phyloP scores from a whole-genome alignment of 2,329 filamentous ascomycete species.

The Colletotrichum sp. region DNA sequence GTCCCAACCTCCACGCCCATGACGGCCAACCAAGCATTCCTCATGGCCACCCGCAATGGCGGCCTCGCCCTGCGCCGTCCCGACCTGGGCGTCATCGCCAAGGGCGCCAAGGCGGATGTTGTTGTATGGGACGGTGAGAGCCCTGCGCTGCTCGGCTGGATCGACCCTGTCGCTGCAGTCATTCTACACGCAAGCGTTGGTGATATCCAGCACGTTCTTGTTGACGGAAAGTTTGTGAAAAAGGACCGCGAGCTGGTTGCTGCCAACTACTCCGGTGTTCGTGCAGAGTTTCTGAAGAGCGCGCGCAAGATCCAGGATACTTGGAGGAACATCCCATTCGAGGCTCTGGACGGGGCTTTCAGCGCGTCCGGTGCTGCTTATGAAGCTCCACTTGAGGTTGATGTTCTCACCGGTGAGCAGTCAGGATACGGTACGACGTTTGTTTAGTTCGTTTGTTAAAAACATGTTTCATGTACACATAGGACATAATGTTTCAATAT shows the following conservation, averaged over 20 bases:
- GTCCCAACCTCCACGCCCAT: conserved; percentile 55
- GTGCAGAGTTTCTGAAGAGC: conserved; percentile 36
- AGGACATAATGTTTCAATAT: not conserved
- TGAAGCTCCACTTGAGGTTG: conserved; percentile 3
- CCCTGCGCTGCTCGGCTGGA: conserved; percentile 58
- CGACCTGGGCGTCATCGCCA: conserved; percentile 54
- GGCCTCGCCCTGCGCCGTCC: conserved; percentile 54
- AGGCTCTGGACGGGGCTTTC: conserved; percentile 29
- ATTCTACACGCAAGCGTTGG: conserved; percentile 59
- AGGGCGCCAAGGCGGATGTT: conserved; percentile 59
- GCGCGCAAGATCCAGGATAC: conserved; percentile 35
- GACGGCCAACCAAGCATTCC: conserved; percentile 59
- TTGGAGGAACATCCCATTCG: conserved; percentile 27
- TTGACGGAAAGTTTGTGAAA: conserved; percentile 55
- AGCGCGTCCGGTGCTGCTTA: not conserved
- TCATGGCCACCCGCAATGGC: conserved; percentile 57
- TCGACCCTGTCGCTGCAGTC: conserved; percentile 59
- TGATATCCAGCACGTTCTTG: conserved; percentile 55
- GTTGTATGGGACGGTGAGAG: conserved; percentile 56
- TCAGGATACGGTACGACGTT: conserved; percentile 1
- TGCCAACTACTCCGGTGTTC: conserved; percentile 30
- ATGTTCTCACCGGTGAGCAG: not conserved
- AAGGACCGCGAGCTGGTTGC: conserved; percentile 41
- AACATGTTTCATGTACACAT: not conserved
- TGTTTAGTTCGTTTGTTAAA: not conserved